Base-by-base conservation (phyloP, 2,329 filamentous ascomycete genomes). In the Incumbomyces lentus region DNA sequence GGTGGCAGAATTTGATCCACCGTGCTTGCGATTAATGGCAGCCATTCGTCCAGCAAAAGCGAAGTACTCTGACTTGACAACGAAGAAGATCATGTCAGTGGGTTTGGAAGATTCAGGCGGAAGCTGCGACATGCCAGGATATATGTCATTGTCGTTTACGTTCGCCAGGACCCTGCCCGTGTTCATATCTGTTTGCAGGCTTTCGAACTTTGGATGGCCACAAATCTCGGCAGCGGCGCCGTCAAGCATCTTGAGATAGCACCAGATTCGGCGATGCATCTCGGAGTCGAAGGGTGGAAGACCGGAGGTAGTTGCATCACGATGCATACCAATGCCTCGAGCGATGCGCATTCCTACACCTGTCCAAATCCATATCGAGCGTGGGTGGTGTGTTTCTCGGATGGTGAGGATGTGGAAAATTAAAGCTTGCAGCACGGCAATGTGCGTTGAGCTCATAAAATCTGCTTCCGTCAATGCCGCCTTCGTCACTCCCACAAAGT, bases 251-350 rank as follows among this genome's bases (percentile, higher is more conserved):
- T 47, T 48, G 7, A 82, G 72, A 56, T 78, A 73, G 78, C 78
- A 81, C 80, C 80, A 84, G 16, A 83, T 67, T 6, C 80, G 69
- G 35, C 80, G 68, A 14, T 79, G 72, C 69, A 84, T 82, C 58
- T 84, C 79, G 2, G 75, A 74, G 55, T 84, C 79, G 53, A 82
- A 81, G 0, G 78, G 76, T 0, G 73, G 67, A 1, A 82, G 65
- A 1, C 72, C 73, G 4, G 79, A 65, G 14, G 64, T 60, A 49
- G 74, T 71, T 32, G 78, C 79, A 49, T 84, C 79, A 12, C 76
- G 71, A 50, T 83, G 78, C 39, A 83, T 68, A 1, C 81, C 81
- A 70, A 84, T 79, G 57, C 80, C 79, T 58, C 82, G 76, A 1
- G 78, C 79, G 44, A 84, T 77, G 14, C 81, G 73, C 30, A 84